Base-by-base conservation (phyloP, 352 stramenopile species). In the Aphanomyces invadans region DNA sequence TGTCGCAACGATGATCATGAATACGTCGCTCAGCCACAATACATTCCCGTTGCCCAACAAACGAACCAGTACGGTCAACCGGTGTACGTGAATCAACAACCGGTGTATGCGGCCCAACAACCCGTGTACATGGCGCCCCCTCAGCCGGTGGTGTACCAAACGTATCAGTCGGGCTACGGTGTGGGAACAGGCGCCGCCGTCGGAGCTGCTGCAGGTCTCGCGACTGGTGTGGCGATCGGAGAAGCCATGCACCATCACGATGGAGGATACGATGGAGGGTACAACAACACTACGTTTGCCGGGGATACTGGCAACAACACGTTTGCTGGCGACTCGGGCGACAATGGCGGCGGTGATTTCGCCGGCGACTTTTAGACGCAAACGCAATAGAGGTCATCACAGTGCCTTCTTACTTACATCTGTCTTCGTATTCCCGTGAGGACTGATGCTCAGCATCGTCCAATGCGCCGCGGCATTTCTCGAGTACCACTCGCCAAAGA, bases 291-390 rank as follows among this genome's bases (percentile, higher is more conserved):
- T 7, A 52, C 44, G 4, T 52, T 52, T 52, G 44, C 44, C 23
- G 44, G 44, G 12, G 44, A 52, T 52, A 52, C 44, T 52, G 44
- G 44, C 9, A 21, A 52, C 11, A 23, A 63, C 55, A 36, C 12
- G 12, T 46, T 46, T 49, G 28, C 28, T 42, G 55, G 55, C 42
- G 53, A 61, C 53, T 38, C 53, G 31, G 36, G 36, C 36, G 36
- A 42, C 36, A 42, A 42, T 15, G 55, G 55, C 21, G 55, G 55
- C 45, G 36, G 32, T 32, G 29, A 51, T 21, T 65, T 65, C 53
- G 57, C 5, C 21, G 57, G 57, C 29, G 57, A 65, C 57, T 25
- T 65, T 65, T 53, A 65, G 57, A 9, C n/a, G 55, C 25, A 29
- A 48, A 23, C 21, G 45, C 36, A 44, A 61, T 29, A 31, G n/a